Conservation (phyloP, 345 rosid species). For the Hibiscus mutabilis region DNA sequence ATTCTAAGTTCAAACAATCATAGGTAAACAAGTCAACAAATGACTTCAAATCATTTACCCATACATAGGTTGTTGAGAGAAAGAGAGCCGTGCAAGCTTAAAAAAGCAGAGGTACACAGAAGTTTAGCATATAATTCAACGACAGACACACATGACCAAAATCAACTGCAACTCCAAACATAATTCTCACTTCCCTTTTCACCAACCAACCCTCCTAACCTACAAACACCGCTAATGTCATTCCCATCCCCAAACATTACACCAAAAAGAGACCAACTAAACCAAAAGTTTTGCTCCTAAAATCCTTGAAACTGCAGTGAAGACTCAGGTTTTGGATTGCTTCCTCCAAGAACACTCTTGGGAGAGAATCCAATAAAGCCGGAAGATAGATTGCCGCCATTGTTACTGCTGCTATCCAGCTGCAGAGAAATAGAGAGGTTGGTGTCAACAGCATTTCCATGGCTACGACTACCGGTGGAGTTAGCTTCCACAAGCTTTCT, state of each 20-base stretch:
- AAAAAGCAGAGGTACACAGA: too few relatives aligned
- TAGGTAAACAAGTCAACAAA: too few relatives aligned
- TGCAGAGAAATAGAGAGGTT: constrained; percentile 37
- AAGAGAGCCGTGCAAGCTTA: too few relatives aligned
- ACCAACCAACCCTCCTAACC: neutral
- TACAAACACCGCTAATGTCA: constrained; percentile 3
- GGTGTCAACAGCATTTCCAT: constrained; percentile 6
- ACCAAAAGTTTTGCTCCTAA: neutral
- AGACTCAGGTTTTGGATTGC: constrained; percentile 4
- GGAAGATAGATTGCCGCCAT: constrained; percentile 2
- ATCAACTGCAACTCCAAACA: neutral
- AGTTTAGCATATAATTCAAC: neutral
- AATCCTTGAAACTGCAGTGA: constrained; percentile 4
- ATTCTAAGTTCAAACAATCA: too few relatives aligned
- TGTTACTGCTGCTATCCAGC: neutral
- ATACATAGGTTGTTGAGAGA: too few relatives aligned
- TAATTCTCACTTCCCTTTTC: neutral
- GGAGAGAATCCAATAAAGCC: constrained; percentile 10
- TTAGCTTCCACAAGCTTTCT: constrained; percentile 49
- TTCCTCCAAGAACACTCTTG: constrained; percentile 5
- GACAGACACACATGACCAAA: neutral
- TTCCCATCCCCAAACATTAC: neutral
- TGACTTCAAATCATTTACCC: too few relatives aligned
- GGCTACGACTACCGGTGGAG: neutral
- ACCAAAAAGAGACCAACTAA: neutral